Conservation (phyloP, 2,329 filamentous ascomycete genomes). For the Alternaria sp. region DNA sequence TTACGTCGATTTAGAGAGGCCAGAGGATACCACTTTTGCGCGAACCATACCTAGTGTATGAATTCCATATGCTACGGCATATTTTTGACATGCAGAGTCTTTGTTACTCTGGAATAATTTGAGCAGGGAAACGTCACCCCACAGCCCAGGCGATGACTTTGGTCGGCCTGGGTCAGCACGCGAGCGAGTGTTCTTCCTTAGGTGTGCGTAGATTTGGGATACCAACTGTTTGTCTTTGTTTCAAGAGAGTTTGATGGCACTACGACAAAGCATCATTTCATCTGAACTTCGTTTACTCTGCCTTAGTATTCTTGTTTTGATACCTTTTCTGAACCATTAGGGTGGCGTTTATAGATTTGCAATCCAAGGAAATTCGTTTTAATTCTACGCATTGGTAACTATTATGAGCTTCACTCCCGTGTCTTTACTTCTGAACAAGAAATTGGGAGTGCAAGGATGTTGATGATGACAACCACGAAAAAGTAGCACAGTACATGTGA, state of each 20-base stretch:
- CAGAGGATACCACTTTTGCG: slow-evolving; percentile 16
- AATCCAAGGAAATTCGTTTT: slow-evolving; percentile 7
- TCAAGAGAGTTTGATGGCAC: slow-evolving; percentile 20
- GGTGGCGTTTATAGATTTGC: slow-evolving; percentile 46
- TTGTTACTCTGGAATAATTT: slow-evolving; percentile 14
- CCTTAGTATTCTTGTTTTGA: slow-evolving; percentile 15
- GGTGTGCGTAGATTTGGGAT: slow-evolving; percentile 31
- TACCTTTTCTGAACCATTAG: slow-evolving; percentile 31
- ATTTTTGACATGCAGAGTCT: slow-evolving; percentile 12
- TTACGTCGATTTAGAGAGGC: slow-evolving; percentile 1
- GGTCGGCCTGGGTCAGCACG: slow-evolving; percentile 16
- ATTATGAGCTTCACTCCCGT: not conserved
- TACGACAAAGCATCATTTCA: slow-evolving; percentile 14
- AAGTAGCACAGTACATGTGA: not conserved
- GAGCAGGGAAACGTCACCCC: slow-evolving; percentile 4
- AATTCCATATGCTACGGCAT: slow-evolving; percentile 13
- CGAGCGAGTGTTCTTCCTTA: slow-evolving; percentile 19
- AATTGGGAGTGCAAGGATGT: not conserved
- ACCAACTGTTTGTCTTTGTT: slow-evolving; percentile 21
- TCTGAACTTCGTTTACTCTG: slow-evolving; percentile 12
- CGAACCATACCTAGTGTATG: slow-evolving; percentile 6
- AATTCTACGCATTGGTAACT: slow-evolving; percentile 5
- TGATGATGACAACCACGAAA: not conserved
- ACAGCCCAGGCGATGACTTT: slow-evolving; percentile 12
- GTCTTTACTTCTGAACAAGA: not conserved